Evolutionary conservation across 371 early-diverging fungal species (phyloP), one percentile per base, ranked within the genome.

Genomic region (Mucor circinelloides): DNA sequence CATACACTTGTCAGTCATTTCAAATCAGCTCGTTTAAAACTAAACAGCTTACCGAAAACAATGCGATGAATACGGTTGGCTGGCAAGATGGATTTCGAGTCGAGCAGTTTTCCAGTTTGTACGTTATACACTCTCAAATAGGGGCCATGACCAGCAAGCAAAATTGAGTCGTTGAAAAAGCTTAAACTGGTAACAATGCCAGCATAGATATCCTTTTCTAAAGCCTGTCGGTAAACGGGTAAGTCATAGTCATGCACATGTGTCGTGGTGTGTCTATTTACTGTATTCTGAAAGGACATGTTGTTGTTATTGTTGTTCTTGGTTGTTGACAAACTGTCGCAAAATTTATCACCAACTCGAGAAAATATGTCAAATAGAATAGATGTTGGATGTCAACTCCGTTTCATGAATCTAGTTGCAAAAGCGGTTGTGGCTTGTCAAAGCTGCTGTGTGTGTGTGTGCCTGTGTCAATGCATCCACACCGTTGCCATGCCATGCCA

Each of bases 131-230:
- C 73, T 69, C 88, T 87, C 23, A 89, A 68, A 31, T 70, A 85
- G 2, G 89, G 89, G 1, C 89, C 89, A 61, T 86, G 86, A 10
- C 89, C 89, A 15, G 79, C 86, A 54, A 89, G 69, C n/a, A 89
- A 66, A 36, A 88, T 73, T 6, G 76, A 68, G 38, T 81, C 73
- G 48, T 77, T 80, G 30, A 85, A 81, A 62, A 87, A 90, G 17
- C 56, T 64, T 40, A 89, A 70, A n/a, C 85, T 81, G 2, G 89
- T 88, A 28, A 90, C 87, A 23, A 81, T 68, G 31, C 84, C 84
- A 31, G 80, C 80, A 76, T 77, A 84, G 15, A 77, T 67, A 48
- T 76, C 79, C 56, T 81, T 84, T 58, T 70, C 58, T 50, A 82
- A 52, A 25, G 50, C 55, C 72, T 72, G 59, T 10, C 6, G n/a